Conservation (phyloP, 106 monocot genomes). For the Dendrobium chrysotoxum region DNA sequence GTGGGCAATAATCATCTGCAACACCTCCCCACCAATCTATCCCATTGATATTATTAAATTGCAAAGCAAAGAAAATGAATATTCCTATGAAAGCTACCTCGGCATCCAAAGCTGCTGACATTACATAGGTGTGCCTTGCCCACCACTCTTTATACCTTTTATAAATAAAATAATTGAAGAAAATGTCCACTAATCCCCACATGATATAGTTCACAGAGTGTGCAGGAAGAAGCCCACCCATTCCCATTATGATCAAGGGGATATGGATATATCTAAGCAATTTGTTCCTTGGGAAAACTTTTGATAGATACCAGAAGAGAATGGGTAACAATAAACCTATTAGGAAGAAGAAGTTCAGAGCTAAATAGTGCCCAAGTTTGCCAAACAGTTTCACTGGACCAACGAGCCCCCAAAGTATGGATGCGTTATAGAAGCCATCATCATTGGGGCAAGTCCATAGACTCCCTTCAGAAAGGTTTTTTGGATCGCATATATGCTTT, state of each 20-base stretch:
- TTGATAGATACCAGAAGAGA: slow-evolving; percentile 51
- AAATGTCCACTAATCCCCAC: slow-evolving; percentile 55
- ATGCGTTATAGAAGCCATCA: slow-evolving; percentile 56
- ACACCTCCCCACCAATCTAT: slow-evolving; percentile 55
- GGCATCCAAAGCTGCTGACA: slow-evolving; percentile 8
- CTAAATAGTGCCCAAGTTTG: slow-evolving; percentile 24
- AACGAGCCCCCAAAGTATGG: slow-evolving; percentile 87
- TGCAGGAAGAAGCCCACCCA: slow-evolving; percentile 49
- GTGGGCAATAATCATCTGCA: slow-evolving; percentile 37
- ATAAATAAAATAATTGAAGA: slow-evolving; percentile 69
- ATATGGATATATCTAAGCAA: slow-evolving; percentile 63
- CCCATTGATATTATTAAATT: slow-evolving; percentile 13
- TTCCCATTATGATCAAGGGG: slow-evolving; percentile 49
- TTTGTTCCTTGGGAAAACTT: slow-evolving; percentile 36
- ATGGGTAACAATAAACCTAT: slow-evolving; percentile 53
- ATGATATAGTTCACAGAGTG: slow-evolving; percentile 51
- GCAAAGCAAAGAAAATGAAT: slow-evolving; percentile 49
- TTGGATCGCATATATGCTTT: too few relatives aligned
- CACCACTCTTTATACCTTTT: slow-evolving; percentile 62
- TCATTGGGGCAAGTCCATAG: slow-evolving; percentile 89
- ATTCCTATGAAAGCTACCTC: slow-evolving; percentile 88
- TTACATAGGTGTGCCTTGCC: slow-evolving; percentile 70
- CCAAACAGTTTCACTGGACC: slow-evolving; percentile 68
- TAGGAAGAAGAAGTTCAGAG: slow-evolving; percentile 59
- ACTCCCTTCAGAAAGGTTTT: too few relatives aligned